Conservation (phyloP, 768 basidiomycete species). For the Lepiota venenata region DNA sequence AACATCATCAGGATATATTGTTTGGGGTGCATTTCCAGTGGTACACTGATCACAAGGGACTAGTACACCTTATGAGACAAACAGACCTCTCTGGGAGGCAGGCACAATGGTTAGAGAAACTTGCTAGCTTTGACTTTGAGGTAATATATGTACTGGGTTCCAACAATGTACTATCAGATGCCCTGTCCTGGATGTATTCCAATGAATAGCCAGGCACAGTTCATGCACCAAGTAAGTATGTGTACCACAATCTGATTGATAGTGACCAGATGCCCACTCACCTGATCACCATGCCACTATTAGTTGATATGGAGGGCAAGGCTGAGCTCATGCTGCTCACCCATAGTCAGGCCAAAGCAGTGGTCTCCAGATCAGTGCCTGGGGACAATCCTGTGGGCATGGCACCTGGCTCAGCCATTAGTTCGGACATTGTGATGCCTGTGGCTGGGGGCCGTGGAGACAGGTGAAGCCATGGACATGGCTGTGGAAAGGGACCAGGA, state of each 20-base stretch:
- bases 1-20: conserved; percentile 23
- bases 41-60: conserved; percentile 30
- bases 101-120: conserved; percentile 34
- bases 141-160: conserved; percentile 29
- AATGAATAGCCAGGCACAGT: conserved; percentile 22
- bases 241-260: conserved; percentile 15
- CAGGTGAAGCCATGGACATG: too few species aligned
- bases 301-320: conserved; percentile 3
- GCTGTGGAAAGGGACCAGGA: too few species aligned
- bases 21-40: conserved; percentile 27
- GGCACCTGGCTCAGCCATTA: too few species aligned
- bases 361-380: too few species aligned
- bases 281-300: not conserved
- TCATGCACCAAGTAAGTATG: conserved; percentile 17
- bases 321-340: not conserved
- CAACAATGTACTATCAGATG: conserved; percentile 37
- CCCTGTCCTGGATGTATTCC: conserved; percentile 30
- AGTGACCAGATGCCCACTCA: conserved; percentile 5
- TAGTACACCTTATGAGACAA: conserved; percentile 29
- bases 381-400: too few species aligned
- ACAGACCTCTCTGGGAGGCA: conserved; percentile 32
- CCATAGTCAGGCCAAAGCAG: too few species aligned
- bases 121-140: conserved; percentile 35
- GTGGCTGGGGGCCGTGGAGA: too few species aligned
- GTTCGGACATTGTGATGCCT: too few species aligned